A percentile compares a stretch with the other conserved stretches of the same genome.
These are phyloP conservation scores for Phytophthora pini DNA, from an alignment of 352 stramenopile genomes.

Conservation along the genomic window DNA sequence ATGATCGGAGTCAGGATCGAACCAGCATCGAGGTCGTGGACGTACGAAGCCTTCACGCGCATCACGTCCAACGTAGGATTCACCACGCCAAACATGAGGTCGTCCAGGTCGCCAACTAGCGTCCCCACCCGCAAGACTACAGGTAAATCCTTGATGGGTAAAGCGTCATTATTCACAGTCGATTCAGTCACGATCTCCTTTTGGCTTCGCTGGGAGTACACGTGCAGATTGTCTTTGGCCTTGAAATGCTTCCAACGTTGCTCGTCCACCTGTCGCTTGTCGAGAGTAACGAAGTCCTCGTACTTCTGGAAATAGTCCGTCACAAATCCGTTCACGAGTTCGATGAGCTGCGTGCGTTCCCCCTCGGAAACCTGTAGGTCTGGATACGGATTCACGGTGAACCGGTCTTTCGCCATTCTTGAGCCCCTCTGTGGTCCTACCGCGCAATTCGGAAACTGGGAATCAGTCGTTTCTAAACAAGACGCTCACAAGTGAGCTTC, in stretches of 20 bases:
- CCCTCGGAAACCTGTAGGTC: slow-evolving; percentile 18
- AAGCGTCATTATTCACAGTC: background rate
- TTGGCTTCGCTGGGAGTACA: slow-evolving; percentile 18
- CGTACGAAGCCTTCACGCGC: slow-evolving; percentile 37
- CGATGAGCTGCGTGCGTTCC: slow-evolving; percentile 21
- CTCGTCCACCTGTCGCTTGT: slow-evolving; percentile 26
- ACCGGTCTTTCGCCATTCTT: slow-evolving; percentile 27
- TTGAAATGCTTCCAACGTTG: slow-evolving; percentile 34
- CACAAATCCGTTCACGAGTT: slow-evolving; percentile 24
- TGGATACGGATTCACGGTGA: slow-evolving; percentile 24
- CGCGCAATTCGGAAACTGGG: slow-evolving; percentile 13
- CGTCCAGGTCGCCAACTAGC: slow-evolving; percentile 37
- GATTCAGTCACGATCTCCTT: slow-evolving; percentile 3
- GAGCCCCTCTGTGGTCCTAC: background rate
- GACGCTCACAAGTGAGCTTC: background rate
- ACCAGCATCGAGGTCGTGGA: slow-evolving; percentile 34
- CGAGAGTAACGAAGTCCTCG: slow-evolving; percentile 24
- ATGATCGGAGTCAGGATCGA: slow-evolving; percentile 33
- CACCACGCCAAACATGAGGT: slow-evolving; percentile 45
- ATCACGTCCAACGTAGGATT: slow-evolving; percentile 42
- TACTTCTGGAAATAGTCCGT: slow-evolving; percentile 31
- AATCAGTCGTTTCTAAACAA: background rate
- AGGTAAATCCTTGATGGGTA: slow-evolving; percentile 3
- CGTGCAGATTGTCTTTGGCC: slow-evolving; percentile 29
- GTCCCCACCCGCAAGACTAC: slow-evolving; percentile 33